phyloP scores from a whole-genome alignment of 495 filamentous ascomycete species.

The Tuber calosporum region DNA sequence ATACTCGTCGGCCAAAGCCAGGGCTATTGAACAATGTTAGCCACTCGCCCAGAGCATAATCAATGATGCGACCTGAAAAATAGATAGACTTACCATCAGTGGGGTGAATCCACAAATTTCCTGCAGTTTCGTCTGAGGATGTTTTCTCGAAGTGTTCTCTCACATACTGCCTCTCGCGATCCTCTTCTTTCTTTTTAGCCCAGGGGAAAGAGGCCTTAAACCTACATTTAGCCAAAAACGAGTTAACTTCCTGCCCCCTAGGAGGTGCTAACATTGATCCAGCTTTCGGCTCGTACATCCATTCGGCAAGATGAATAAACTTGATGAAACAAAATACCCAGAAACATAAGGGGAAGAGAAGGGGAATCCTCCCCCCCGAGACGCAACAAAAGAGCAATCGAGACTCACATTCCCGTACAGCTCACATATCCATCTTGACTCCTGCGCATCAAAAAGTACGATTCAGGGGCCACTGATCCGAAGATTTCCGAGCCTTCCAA shows the following conservation, averaged over 20 bases:
- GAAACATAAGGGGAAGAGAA: neutral
- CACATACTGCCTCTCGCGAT: conserved; percentile 75
- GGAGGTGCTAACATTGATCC: neutral
- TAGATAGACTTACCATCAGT: conserved; percentile 55
- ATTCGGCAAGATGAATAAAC: conserved; percentile 2
- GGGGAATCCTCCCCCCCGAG: neutral
- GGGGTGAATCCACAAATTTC: conserved; percentile 92
- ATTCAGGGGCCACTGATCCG: conserved; percentile 66
- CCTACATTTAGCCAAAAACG: conserved; percentile 24
- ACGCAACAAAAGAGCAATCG: conserved; percentile 5
- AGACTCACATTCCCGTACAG: conserved; percentile 76
- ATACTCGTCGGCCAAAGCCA: conserved; percentile 74
- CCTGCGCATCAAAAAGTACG: conserved; percentile 95
- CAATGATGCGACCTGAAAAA: neutral
- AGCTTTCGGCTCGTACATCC: neutral
- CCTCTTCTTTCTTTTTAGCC: conserved; percentile 76
- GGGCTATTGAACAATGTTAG: conserved; percentile 50
- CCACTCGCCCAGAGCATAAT: neutral
- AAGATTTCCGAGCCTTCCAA: conserved; percentile 86
- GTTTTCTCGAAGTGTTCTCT: conserved; percentile 65
- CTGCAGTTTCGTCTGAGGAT: conserved; percentile 84
- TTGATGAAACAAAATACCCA: neutral
- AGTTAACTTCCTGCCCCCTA: conserved; percentile 17
- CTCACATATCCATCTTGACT: conserved; percentile 91
- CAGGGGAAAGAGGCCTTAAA: conserved; percentile 98